Conservation (phyloP, 1,139 yeast species). For the Zygoascus sp. region DNA sequence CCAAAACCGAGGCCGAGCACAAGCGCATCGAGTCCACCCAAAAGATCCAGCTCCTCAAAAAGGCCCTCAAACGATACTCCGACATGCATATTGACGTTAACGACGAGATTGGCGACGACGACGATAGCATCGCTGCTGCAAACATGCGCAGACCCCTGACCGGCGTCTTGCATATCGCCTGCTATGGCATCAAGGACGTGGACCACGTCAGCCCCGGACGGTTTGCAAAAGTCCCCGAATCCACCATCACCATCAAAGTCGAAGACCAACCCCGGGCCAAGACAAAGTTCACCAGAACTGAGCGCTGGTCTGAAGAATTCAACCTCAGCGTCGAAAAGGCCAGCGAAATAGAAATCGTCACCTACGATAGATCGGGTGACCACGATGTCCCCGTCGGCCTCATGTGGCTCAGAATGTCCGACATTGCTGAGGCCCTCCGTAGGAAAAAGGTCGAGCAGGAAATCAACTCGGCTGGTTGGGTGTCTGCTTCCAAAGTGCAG, state of each 20-base stretch:
- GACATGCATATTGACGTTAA: constrained; percentile 80
- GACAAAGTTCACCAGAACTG: constrained; percentile 71
- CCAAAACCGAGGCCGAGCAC: constrained; percentile 83
- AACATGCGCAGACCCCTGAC: constrained; percentile 74
- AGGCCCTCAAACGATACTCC: constrained; percentile 79
- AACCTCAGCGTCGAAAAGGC: constrained; percentile 81
- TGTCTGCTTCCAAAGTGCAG: constrained; percentile 57
- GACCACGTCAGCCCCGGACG: constrained; percentile 86
- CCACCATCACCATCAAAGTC: constrained; percentile 69
- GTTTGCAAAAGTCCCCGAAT: constrained; percentile 75
- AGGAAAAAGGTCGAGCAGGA: constrained; percentile 81
- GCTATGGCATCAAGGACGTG: constrained; percentile 78
- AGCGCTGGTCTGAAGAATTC: constrained; percentile 82
- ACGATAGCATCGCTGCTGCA: constrained; percentile 50
- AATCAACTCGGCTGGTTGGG: constrained; percentile 76
- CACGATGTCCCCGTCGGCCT: constrained; percentile 84
- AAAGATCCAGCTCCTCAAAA: constrained; percentile 76
- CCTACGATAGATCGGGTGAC: constrained; percentile 71
- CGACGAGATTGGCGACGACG: constrained; percentile 40
- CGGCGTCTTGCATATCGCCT: constrained; percentile 67
- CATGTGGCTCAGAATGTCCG: constrained; percentile 84
- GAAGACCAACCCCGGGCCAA: constrained; percentile 81
- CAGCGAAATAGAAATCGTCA: constrained; percentile 82
- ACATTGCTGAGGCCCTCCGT: constrained; percentile 89
- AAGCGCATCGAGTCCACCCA: constrained; percentile 82